Evolutionary conservation across 345 rosid species (phyloP).

Genomic region (Cardamine occulta): DNA sequence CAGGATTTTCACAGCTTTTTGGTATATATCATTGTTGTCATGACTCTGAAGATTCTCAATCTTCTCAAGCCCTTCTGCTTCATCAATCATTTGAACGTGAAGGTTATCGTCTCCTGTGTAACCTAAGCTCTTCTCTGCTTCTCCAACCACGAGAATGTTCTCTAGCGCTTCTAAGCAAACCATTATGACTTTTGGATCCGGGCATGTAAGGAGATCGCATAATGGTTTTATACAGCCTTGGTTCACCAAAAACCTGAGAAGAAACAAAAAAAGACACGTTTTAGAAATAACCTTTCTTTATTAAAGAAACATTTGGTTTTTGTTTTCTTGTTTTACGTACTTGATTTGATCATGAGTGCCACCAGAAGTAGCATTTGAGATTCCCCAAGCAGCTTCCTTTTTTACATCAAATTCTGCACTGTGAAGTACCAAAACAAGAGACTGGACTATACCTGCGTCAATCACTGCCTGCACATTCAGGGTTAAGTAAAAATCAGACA

Average conservation of each 20-base stretch:
- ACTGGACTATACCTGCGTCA: slow-evolving; percentile 59
- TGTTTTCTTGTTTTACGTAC: slow-evolving; percentile 40
- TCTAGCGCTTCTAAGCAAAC: slow-evolving; percentile 83
- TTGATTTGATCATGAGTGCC: slow-evolving; percentile 76
- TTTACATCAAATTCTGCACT: slow-evolving; percentile 81
- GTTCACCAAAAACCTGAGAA: slow-evolving; percentile 57
- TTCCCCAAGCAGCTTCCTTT: slow-evolving; percentile 89
- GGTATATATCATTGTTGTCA: slow-evolving; percentile 71
- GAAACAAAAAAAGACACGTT: slow-evolving; percentile 3
- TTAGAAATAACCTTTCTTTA: neutral
- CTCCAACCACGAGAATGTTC: slow-evolving; percentile 75
- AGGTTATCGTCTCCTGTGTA: slow-evolving; percentile 56
- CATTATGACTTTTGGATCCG: slow-evolving; percentile 71
- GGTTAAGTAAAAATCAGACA: slow-evolving; percentile 3
- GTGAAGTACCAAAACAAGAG: slow-evolving; percentile 62
- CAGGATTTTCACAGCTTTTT: slow-evolving; percentile 75
- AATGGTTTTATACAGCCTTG: slow-evolving; percentile 77
- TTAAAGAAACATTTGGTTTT: neutral
- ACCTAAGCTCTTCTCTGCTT: slow-evolving; percentile 65
- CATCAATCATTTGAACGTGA: slow-evolving; percentile 67
- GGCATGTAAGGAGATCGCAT: slow-evolving; percentile 77
- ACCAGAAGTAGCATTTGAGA: slow-evolving; percentile 83
- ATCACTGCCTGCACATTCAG: slow-evolving; percentile 60
- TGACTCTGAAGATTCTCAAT: slow-evolving; percentile 79
- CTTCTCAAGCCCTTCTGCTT: slow-evolving; percentile 80